Evolutionary conservation across 306 rosid species (phyloP), one percentile per base, ranked within the genome.

Genomic region (Lathyrus sativus): DNA sequence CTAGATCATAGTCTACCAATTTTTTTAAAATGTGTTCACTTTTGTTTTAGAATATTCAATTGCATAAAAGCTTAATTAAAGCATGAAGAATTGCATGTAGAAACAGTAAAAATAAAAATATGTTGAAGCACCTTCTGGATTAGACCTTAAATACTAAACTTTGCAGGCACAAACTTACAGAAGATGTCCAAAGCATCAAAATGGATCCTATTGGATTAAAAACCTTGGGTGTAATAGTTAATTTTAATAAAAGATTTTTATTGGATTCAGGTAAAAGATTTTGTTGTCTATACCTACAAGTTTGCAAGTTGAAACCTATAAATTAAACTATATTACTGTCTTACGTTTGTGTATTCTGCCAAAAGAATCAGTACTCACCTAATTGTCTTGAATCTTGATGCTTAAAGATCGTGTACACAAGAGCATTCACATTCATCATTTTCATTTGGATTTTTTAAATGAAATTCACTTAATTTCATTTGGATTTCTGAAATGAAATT

Each of bases 331-430:
- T 54, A 31, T 31, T 31, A 9, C 15, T 41, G 42, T 78, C 61
- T 33, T 45, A 45, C 48, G 56, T 37, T 61, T 60, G 45, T 19
- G 22, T 41, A n/a, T 72, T 68, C 33, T 63, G 57, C 45, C 68
- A 45, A 37, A 74, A 7, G 42, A 43, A n/a, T 13, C n/a, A 12
- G 13, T 12, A 45, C 73, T 68, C 69, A 68, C 68, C 79, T 68
- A 68, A 68, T 58, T 46, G 13, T 70, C 33, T 70, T 63, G 79
- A 63, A 44, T 46, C 80, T 51, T 74, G 66, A 46, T 63, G 74
- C 45, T 74, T 39, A 74, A 74, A 74, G 53, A 59, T 62, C 60
- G 19, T 74, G 53, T 70, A 39, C 69, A 70, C n/a, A n/a, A n/a
- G n/a, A n/a, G n/a, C n/a, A n/a, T n/a, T n/a, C n/a, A n/a, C n/a